These are phyloP conservation scores for Byssochlamys sp. DNA, from an alignment of 2,329 filamentous ascomycete species.

Conservation along the genomic window DNA sequence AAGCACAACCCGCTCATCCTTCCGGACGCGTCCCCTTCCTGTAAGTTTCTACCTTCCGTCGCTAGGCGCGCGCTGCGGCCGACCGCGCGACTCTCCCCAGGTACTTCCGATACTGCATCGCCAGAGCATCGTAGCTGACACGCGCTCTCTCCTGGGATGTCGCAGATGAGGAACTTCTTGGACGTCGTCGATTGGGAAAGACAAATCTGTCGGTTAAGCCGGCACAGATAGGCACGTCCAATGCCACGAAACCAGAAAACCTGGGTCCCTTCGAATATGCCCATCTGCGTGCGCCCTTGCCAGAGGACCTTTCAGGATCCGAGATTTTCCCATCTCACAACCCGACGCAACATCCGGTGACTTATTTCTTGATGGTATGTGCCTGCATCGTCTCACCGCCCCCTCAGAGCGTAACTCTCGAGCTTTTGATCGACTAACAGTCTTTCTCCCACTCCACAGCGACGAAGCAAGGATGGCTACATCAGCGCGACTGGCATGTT, in stretches of 20 bases:
- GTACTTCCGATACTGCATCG: neutral
- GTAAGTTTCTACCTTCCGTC: slow-evolving; percentile 28
- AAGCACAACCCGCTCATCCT: slow-evolving; percentile 39
- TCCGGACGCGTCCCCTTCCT: slow-evolving; percentile 32
- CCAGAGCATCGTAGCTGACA: slow-evolving; percentile 4
- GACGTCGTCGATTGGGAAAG: slow-evolving; percentile 79
- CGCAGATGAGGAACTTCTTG: slow-evolving; percentile 64
- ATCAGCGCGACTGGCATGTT: slow-evolving; percentile 62
- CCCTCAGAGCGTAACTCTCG: neutral
- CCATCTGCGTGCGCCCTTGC: slow-evolving; percentile 82
- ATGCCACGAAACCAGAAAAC: slow-evolving; percentile 62
- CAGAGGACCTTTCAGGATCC: slow-evolving; percentile 74
- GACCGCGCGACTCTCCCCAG: neutral
- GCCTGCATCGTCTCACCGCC: neutral
- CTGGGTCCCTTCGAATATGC: slow-evolving; percentile 89
- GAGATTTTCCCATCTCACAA: slow-evolving; percentile 78
- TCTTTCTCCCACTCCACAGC: slow-evolving; percentile 26
- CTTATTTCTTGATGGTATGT: slow-evolving; percentile 85
- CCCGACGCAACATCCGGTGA: slow-evolving; percentile 58
- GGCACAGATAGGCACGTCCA: slow-evolving; percentile 58
- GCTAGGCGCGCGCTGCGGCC: neutral
- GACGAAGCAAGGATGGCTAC: slow-evolving; percentile 56
- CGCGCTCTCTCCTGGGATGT: slow-evolving; percentile 3
- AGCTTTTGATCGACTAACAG: neutral
- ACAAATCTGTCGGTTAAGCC: slow-evolving; percentile 81